Conservation (phyloP, 768 basidiomycete species). For the Suillus occidentalis region DNA sequence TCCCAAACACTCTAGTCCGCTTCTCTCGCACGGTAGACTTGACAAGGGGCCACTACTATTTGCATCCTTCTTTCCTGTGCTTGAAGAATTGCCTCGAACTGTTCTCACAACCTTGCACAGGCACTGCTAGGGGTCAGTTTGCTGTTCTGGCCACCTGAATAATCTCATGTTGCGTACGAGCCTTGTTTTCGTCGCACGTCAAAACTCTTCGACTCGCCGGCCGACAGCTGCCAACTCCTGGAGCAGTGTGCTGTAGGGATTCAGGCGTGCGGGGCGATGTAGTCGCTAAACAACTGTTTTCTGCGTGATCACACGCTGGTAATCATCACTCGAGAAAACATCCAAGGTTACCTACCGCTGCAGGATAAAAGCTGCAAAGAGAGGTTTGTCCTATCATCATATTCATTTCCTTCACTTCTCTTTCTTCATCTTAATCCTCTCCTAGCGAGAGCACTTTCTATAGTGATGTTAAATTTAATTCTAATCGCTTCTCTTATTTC, state of each 20-base stretch:
- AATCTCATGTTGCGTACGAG: not conserved
- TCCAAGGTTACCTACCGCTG: not conserved
- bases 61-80: not conserved
- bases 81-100: not conserved
- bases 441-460: not conserved
- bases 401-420: not conserved
- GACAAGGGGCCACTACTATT: not conserved
- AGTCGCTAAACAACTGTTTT: not conserved
- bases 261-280: not conserved
- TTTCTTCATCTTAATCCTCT: not conserved
- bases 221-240: not conserved
- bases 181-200: not conserved
- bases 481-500: slow-evolving; percentile 11
- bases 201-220: not conserved
- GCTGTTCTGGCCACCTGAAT: not conserved
- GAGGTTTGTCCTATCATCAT: not conserved
- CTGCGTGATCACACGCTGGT: not conserved
- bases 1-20: not conserved
- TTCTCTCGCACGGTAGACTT: not conserved
- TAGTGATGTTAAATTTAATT: slow-evolving; percentile 15
- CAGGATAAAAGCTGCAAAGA: not conserved
- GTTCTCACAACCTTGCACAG: not conserved
- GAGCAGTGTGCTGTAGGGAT: not conserved
- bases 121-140: not conserved
- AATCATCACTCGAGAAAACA: not conserved